Percentiles rank a stretch among this genome's conserved stretches.
Conservation (phyloP, 495 filamentous ascomycete genomes). For the Podospora tetraspora region DNA sequence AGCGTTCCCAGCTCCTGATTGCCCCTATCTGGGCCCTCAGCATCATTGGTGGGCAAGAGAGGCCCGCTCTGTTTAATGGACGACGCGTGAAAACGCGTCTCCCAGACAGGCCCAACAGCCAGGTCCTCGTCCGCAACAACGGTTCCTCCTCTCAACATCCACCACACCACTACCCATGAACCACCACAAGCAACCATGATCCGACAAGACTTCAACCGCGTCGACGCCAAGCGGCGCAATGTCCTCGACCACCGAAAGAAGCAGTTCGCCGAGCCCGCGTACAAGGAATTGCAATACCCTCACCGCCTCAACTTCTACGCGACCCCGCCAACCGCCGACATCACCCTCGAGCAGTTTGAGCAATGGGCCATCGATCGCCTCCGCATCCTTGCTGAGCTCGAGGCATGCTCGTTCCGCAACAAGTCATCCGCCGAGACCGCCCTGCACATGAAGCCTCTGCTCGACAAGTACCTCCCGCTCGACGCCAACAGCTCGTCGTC, state of each 20-base stretch:
- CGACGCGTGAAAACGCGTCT: conserved; percentile 16
- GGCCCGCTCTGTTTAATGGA: conserved; percentile 9
- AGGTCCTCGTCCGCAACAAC: neutral
- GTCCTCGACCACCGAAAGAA: conserved; percentile 72
- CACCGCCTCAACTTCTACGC: conserved; percentile 91
- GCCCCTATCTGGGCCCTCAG: neutral
- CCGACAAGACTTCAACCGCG: conserved; percentile 62
- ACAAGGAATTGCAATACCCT: conserved; percentile 69
- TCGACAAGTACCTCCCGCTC: conserved; percentile 83
- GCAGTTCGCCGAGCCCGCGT: conserved; percentile 72
- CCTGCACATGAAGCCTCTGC: conserved; percentile 68
- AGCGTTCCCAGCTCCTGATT: neutral
- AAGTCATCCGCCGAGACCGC: conserved; percentile 71
- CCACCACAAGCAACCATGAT: conserved; percentile 54
- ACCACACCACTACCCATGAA: conserved; percentile 35
- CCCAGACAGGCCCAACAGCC: neutral
- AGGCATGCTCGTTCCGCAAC: conserved; percentile 94
- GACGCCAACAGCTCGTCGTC: conserved; percentile 65
- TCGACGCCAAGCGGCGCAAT: conserved; percentile 74
- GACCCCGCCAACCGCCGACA: conserved; percentile 81
- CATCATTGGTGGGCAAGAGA: neutral
- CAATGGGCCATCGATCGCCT: conserved; percentile 98
- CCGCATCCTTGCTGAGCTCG: conserved; percentile 87
- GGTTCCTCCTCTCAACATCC: conserved; percentile 40
- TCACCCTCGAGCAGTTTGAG: conserved; percentile 96